Base-by-base conservation (phyloP, 805 yeast species). In the Metschnikowia vanudenii region DNA sequence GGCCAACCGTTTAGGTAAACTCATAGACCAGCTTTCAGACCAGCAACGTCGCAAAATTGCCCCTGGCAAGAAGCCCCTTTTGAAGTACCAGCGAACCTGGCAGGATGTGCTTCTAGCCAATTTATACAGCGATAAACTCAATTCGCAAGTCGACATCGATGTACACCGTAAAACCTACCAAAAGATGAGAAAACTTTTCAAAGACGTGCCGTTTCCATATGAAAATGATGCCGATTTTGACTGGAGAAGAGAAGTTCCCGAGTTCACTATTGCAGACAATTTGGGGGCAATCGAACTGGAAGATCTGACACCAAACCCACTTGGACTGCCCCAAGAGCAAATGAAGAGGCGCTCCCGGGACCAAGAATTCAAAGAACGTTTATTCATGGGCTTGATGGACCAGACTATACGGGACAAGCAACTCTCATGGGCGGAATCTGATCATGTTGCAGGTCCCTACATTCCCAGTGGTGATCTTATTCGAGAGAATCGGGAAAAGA, bases 151-250 rank as follows among this genome's bases (percentile, higher is more conserved):
- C 4, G 41, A 46, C 14, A 22, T 55, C n/a, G 47, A 39, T 1
- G 16, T 45, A 13, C 54, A 54, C 35, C 42, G 48, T 13, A 42
- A 44, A 3, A 41, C 62, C 19, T 64, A 64, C 49, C 43, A 50
- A 4, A 51, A 52, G 40, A 62, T 68, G 48, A 64, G 65, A 20
- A 29, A 43, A 11, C 41, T 65, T 36, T 68, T 71, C 36, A 55
- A 55, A 8, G 53, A 59, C 9, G 56, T 56, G 1, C 41, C 47
- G 9, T 69, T 56, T 46, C 50, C 55, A 13, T 71, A 70, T 43
- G 63, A 67, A 34, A 61, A 58, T 38, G 64, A 64, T 12, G 54
- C 49, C 5, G 54, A 45, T 3, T 50, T 31, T 10, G 52, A 54
- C 19, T 26, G 11, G 8, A 11, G 11, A 26, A 26, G 29, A 20